A percentile compares a stretch with the other conserved stretches of the same genome.
phyloP scores from a whole-genome alignment of 768 basidiomycete genomes.

The Coprinopsis sp. region DNA sequence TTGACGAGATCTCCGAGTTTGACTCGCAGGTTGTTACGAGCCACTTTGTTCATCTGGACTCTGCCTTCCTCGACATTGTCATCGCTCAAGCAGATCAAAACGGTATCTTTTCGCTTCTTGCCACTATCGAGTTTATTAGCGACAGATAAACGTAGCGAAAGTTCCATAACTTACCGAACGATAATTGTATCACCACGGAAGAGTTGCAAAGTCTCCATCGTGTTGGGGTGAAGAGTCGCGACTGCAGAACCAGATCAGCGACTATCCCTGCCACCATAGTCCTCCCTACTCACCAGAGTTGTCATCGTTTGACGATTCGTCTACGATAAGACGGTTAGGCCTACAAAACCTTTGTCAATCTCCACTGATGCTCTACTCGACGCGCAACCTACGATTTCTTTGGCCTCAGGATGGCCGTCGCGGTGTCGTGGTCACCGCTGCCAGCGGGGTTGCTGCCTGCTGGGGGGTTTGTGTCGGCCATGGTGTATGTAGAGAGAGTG shows the following conservation, averaged over 20 bases:
- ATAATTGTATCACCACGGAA: constrained; percentile 98
- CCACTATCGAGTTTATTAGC: constrained; percentile 49
- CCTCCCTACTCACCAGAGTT: constrained; percentile 69
- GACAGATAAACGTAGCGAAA: background rate
- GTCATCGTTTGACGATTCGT: constrained; percentile 90
- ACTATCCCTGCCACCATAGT: background rate
- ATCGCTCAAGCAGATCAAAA: constrained; percentile 91
- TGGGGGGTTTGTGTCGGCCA: constrained; percentile 84
- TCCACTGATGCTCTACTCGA: constrained; percentile 10
- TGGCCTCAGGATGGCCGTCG: constrained; percentile 91
- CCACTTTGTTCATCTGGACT: constrained; percentile 98
- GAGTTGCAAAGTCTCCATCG: constrained; percentile 90
- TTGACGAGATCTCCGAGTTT: constrained; percentile 96
- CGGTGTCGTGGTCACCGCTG: too few species aligned
- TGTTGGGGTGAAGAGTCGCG: constrained; percentile 91
- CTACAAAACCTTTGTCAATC: constrained; percentile 38
- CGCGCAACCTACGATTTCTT: constrained; percentile 87
- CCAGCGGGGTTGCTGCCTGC: constrained; percentile 79
- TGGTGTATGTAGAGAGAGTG: constrained; percentile 22
- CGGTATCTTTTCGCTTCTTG: constrained; percentile 96
- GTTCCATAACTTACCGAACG: constrained; percentile 56
- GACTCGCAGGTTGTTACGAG: constrained; percentile 97
- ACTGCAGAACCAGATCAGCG: constrained; percentile 44
- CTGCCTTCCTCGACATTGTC: constrained; percentile 98
- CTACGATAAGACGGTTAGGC: constrained; percentile 96